Percentiles rank a stretch among this genome's conserved stretches.
Evolutionary conservation across 176 grass and related monocot genomes (phyloP).

Genomic region (Hordeum marinum): DNA sequence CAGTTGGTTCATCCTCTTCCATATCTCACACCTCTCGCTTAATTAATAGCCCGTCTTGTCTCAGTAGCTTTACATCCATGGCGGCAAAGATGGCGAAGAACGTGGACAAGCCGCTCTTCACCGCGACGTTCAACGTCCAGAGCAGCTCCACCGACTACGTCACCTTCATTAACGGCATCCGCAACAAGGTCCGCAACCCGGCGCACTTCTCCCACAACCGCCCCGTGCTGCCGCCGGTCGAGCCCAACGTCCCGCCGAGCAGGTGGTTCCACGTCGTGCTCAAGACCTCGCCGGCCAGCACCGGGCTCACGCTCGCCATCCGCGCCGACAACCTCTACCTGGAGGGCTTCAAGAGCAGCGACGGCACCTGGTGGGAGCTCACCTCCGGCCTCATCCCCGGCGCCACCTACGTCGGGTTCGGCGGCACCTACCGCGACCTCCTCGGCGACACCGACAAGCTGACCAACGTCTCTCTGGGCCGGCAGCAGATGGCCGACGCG

Average conservation of each 20-base stretch:
- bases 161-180: slow-evolving; percentile 3
- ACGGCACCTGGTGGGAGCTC: slow-evolving; percentile 37
- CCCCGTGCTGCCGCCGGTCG: slow-evolving; percentile 19
- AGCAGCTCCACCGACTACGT: slow-evolving; percentile 1
- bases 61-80: background rate
- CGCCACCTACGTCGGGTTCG: background rate
- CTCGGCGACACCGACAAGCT: background rate
- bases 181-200: background rate
- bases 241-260: background rate
- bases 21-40: background rate
- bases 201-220: slow-evolving; percentile 21
- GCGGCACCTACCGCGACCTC: background rate
- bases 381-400: background rate
- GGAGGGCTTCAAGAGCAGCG: slow-evolving; percentile 8
- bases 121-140: slow-evolving; percentile 5
- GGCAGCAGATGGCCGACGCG: background rate
- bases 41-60: background rate
- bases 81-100: background rate
- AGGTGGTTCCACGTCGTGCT: slow-evolving; percentile 33
- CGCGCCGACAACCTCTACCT: slow-evolving; percentile 31
- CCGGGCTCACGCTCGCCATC: background rate
- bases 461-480: background rate
- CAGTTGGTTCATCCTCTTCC: background rate
- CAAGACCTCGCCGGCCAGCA: background rate
- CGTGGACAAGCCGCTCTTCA: slow-evolving; percentile 3